phyloP scores from a whole-genome alignment of 441 rosid genomes.

The Aleurites moluccanus region DNA sequence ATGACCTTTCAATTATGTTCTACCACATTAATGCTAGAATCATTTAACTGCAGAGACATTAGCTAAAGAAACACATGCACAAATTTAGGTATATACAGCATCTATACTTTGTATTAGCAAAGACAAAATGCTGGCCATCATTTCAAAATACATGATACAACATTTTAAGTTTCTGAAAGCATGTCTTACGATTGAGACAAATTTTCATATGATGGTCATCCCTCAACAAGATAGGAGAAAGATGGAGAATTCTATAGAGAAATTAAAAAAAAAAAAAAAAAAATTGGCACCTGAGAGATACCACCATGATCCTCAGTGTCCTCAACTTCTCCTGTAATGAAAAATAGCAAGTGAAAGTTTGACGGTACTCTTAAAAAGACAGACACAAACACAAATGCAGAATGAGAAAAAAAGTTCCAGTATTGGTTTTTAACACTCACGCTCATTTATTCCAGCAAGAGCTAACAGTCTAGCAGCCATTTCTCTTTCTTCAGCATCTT shows the following conservation, averaged over 20 bases:
- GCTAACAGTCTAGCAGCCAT: slow-evolving; percentile 79
- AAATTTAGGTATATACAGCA: not conserved
- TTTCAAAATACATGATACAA: not conserved
- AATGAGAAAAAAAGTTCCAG: not conserved
- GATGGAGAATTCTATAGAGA: not conserved
- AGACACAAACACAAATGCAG: not conserved
- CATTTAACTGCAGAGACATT: not conserved
- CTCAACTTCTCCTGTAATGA: slow-evolving; percentile 54
- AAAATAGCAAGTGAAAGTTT: slow-evolving; percentile 9
- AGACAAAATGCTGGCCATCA: not conserved
- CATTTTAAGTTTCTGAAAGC: not conserved
- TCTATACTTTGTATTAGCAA: not conserved
- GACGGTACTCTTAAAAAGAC: slow-evolving; percentile 12
- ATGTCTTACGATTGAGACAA: not conserved
- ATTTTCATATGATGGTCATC: not conserved
- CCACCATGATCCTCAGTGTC: slow-evolving; percentile 49
- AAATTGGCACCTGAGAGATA: slow-evolving; percentile 54
- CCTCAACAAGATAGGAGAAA: not conserved
- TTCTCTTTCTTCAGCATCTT: slow-evolving; percentile 83
- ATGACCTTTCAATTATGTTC: not conserved
- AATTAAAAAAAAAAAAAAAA: not conserved
- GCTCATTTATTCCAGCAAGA: slow-evolving; percentile 58
- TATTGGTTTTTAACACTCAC: slow-evolving; percentile 37
- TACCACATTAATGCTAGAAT: not conserved
- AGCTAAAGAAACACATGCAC: not conserved